Evolutionary conservation across 805 yeast genomes (phyloP), one percentile per base, ranked within the genome.

Genomic region (Yarrowia phangngaensis): DNA sequence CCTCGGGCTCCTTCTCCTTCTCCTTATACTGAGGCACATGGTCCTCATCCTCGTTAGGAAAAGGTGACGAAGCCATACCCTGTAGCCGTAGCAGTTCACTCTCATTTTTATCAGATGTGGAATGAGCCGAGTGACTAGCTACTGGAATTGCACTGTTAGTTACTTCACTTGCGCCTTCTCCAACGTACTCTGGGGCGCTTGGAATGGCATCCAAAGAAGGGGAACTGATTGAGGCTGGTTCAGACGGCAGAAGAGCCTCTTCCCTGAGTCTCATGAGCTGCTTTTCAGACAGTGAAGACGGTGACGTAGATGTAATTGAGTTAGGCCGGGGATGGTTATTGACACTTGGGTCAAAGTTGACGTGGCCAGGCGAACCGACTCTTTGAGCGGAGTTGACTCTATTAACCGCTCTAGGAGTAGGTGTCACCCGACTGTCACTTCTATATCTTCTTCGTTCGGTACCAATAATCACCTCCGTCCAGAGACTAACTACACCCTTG

Each of bases 401-500:
- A 6, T 43, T 15, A 16, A 26, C 20, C 14, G 52, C 15, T 11
- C n/a, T 15, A 5, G 32, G 20, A 11, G 24, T 56, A 4, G 60
- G 14, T 12, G 28, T 26, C 6, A 19, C 23, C 6, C 19, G 32
- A 13, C 32, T 26, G 4, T 26, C 19, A 20, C 26, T 28, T 52
- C 69, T 71, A 16, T 30, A 41, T 12, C 48, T 4, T 41, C 48
- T 49, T 54, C 90, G 68, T 56, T 77, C 82, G 0, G 95, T 87
- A 3, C 97, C 97, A 20, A 88, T 73, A 16, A 85, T 71, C 1
- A 87, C 75, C 62, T 84, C 95, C 1, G 86, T 76, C 45, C 88
- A 84, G 59, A 86, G 67, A n/a, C 86, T 85, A 6, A 88, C 69
- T 15, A 87, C 87, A 60, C 88, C 84, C 56, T 79, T 80, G 68